Conservation (phyloP, 306 rosid genomes). For the Ceratonia siliqua region DNA sequence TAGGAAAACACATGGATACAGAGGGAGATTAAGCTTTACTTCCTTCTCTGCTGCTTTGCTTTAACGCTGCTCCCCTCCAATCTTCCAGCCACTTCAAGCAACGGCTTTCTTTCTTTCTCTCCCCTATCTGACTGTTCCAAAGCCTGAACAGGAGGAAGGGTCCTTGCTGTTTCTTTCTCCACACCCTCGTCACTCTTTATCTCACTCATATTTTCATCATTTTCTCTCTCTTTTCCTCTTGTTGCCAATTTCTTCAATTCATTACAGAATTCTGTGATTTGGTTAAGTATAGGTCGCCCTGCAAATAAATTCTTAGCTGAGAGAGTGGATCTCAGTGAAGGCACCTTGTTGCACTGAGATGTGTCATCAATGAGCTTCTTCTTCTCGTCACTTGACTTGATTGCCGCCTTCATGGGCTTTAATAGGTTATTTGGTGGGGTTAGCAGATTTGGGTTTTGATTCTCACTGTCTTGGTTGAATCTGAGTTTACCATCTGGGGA, state of each 20-base stretch:
- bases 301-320: constrained; percentile 78
- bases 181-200: constrained; percentile 35
- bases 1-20: neutral
- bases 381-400: constrained; percentile 84
- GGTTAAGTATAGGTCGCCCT: constrained; percentile 77
- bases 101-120: constrained; percentile 64
- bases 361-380: constrained; percentile 39
- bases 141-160: constrained; percentile 30
- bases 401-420: constrained; percentile 52
- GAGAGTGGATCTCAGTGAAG: constrained; percentile 70
- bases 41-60: constrained; percentile 55
- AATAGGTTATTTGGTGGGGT: constrained; percentile 52
- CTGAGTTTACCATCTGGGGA: constrained; percentile 47
- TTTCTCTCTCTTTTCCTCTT: constrained; percentile 64
- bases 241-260: constrained; percentile 82
- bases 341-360: constrained; percentile 40
- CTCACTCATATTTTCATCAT: constrained; percentile 38
- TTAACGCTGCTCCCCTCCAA: constrained; percentile 37
- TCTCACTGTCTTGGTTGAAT: constrained; percentile 63
- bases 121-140: constrained; percentile 46
- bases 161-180: constrained; percentile 37
- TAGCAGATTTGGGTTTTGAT: constrained; percentile 67
- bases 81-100: constrained; percentile 53
- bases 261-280: constrained; percentile 83
- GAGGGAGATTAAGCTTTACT: constrained; percentile 49